Percentiles rank a stretch among this genome's conserved stretches.
Conservation (phyloP, 2,329 filamentous ascomycete genomes). For the Cladosporium sphaerospermum region DNA sequence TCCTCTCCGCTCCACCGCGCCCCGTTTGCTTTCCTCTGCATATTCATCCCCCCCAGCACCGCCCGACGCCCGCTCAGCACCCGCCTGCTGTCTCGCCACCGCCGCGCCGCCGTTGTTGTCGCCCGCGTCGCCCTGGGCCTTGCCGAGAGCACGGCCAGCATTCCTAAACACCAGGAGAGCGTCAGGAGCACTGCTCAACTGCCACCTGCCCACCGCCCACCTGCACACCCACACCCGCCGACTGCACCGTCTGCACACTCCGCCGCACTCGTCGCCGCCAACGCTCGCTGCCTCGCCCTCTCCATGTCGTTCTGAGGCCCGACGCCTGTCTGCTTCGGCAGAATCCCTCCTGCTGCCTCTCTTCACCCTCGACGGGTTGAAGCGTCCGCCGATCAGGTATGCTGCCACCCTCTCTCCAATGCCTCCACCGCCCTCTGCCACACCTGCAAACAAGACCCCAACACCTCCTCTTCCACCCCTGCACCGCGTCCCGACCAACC, state of each 20-base stretch:
- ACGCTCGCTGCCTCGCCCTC: constrained; percentile 3
- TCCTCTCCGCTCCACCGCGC: not conserved
- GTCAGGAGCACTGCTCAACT: constrained; percentile 7
- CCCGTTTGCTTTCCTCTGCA: not conserved
- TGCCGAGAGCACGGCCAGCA: constrained; percentile 11
- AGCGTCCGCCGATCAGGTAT: constrained; percentile 8
- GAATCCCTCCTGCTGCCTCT: constrained; percentile 6
- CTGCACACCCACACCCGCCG: not conserved
- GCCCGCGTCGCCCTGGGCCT: constrained; percentile 6
- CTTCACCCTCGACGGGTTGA: constrained; percentile 11
- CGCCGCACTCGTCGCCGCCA: not conserved
- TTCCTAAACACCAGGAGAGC: constrained; percentile 10
- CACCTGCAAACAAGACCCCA: not conserved
- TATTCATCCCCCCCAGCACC: not conserved
- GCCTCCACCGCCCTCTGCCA: not conserved
- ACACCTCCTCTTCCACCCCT: constrained; percentile 6
- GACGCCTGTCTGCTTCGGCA: constrained; percentile 9
- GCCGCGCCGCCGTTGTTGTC: constrained; percentile 1
- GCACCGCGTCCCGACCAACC: constrained; percentile 17
- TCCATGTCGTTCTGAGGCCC: constrained; percentile 10
- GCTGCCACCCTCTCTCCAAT: not conserved
- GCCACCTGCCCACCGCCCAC: constrained; percentile 1
- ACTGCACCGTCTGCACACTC: too few relatives aligned
- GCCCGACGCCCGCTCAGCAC: not conserved
- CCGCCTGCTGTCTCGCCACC: not conserved